Base-by-base conservation (phyloP, 2,329 filamentous ascomycete species). In the Fusarium verrucosum region DNA sequence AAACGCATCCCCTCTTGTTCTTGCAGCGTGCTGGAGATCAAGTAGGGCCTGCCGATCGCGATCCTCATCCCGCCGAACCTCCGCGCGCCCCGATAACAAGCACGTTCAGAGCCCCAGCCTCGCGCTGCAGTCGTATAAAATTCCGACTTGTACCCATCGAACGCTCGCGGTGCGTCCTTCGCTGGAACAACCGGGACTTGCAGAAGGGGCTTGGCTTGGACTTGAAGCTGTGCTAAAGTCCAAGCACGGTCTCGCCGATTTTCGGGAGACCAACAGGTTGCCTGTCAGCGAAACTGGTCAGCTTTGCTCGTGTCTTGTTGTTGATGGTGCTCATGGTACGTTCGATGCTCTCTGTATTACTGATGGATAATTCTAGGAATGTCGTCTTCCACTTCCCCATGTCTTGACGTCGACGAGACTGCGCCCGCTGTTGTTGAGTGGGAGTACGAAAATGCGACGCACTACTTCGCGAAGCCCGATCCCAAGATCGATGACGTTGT, bases 81-180 rank as follows among this genome's bases (percentile, higher is more conserved):
- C n/a, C 16, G 23, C 32, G 11, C 45, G 23, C 23, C 36, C 20
- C 19, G 17, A 32, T 43, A 9, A 37, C 3, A 40, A 22, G n/a
- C 32, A 35, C 44, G 3, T 20, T 33, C 20, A 33, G 45, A 52
- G 28, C 52, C 19, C 19, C 19, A 37, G 58, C 23, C 7, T 45
- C 42, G 32, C 57, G 28, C 47, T 62, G 26, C 37, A 38, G 42
- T 36, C 36, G 55, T 36, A 58, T 58, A 62, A 62, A 45, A 45
- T 57, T 59, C 58, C 58, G 57, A 36, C 14, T 62, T 58, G 49
- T 55, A 62, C 58, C 58, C 57, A 37, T 35, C 37, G 36, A 62
- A 32, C 37, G 50, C 33, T 57, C 11, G 45, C 19, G 30, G 14
- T 30, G 35, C 20, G 23, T 33, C 45, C 33, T 44, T 62, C 22